Percentiles rank a stretch among this genome's conserved stretches.
Evolutionary conservation across 768 basidiomycete species (phyloP).

Genomic region (Collybiopsis luxurians): DNA sequence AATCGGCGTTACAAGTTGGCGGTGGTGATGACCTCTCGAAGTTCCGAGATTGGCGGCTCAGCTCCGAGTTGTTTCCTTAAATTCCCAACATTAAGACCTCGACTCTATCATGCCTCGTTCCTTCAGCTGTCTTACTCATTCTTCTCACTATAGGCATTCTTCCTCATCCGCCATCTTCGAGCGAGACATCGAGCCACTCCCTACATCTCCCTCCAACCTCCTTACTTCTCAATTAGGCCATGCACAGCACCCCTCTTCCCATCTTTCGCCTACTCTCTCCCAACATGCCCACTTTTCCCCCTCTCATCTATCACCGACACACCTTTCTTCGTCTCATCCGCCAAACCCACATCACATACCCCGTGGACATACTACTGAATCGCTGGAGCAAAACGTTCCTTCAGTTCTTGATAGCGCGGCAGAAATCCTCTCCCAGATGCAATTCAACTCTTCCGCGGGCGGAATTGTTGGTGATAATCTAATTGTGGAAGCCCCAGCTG

Average conservation of each 20-base stretch:
- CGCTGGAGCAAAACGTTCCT: constrained; percentile 77
- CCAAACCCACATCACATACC: constrained; percentile 73
- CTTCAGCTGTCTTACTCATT: background rate
- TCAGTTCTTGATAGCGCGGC: constrained; percentile 86
- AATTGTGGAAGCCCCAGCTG: constrained; percentile 58
- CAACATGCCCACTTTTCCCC: constrained; percentile 29
- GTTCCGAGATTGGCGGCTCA: too few relatives aligned
- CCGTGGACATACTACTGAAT: constrained; percentile 67
- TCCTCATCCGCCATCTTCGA: constrained; percentile 91
- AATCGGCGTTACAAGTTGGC: background rate
- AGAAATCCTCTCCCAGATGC: constrained; percentile 52
- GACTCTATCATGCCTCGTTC: too few relatives aligned
- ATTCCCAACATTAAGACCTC: too few relatives aligned
- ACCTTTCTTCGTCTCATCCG: constrained; percentile 12
- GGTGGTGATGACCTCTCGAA: too few relatives aligned
- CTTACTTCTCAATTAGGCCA: too few relatives aligned
- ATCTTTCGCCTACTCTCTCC: too few relatives aligned
- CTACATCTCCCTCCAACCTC: constrained; percentile 28
- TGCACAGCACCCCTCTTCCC: too few relatives aligned
- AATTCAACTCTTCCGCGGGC: constrained; percentile 39
- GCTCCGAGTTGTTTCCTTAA: too few relatives aligned
- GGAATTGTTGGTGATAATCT: constrained; percentile 37
- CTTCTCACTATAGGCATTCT: constrained; percentile 45
- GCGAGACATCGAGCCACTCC: constrained; percentile 76
- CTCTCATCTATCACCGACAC: constrained; percentile 24